These are phyloP conservation scores for Kwoniella europaea DNA, from an alignment of 768 basidiomycete genomes.

Conservation along the genomic window DNA sequence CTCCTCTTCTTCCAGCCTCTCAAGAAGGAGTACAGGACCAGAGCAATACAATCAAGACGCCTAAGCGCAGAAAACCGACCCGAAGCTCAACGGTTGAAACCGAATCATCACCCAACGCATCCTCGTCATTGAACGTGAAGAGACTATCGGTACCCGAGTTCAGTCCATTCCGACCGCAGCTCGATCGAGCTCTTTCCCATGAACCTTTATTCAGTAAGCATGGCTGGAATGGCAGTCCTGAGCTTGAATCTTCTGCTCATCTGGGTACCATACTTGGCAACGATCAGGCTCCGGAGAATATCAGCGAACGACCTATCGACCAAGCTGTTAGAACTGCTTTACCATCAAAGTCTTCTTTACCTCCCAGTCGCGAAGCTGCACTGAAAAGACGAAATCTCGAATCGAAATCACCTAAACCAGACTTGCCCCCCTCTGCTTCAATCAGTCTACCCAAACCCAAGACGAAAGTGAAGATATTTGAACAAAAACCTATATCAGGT, in stretches of 20 bases:
- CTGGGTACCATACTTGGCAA: background rate
- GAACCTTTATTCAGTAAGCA: background rate
- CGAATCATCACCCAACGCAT: background rate
- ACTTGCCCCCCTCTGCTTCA: background rate
- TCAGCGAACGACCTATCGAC: too few relatives aligned
- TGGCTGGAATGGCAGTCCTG: background rate
- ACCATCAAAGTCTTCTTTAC: constrained; percentile 14
- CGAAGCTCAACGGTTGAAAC: constrained; percentile 10
- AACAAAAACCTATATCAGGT: constrained; percentile 17
- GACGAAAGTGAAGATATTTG: background rate
- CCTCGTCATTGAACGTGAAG: background rate
- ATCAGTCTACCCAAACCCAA: background rate
- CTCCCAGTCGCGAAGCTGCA: constrained; percentile 46
- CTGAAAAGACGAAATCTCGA: constrained; percentile 38
- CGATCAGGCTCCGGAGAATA: background rate
- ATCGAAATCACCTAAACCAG: background rate
- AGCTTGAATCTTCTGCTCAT: background rate
- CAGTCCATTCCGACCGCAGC: constrained; percentile 6
- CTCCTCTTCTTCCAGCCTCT: background rate
- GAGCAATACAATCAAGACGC: background rate
- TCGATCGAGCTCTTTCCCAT: background rate
- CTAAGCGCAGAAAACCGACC: background rate
- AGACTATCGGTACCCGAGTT: constrained; percentile 12
- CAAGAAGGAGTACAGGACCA: background rate
- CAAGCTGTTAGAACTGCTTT: too few relatives aligned